Evolutionary conservation across 768 basidiomycete genomes (phyloP).

Genomic region (Nevesoporus exiguus): DNA sequence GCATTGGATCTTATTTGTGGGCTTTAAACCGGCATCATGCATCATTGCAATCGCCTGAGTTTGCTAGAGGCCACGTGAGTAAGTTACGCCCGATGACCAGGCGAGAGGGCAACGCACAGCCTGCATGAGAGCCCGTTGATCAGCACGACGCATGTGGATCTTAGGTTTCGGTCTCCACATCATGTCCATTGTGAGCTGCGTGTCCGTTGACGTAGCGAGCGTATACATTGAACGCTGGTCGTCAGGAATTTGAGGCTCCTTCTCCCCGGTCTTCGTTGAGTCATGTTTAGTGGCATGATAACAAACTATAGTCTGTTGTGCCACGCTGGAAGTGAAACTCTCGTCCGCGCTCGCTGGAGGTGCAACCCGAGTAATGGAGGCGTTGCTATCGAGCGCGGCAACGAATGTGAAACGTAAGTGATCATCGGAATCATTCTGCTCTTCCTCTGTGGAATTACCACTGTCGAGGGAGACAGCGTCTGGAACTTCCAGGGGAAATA

Average conservation of each 20-base stretch:
- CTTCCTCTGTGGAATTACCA: slow-evolving; percentile 11
- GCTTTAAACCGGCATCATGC: slow-evolving; percentile 24
- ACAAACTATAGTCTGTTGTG: slow-evolving; percentile 20
- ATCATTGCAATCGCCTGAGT: slow-evolving; percentile 27
- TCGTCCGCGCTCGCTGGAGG: slow-evolving; percentile 3
- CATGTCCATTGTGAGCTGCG: slow-evolving; percentile 25
- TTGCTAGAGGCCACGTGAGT: slow-evolving; percentile 18
- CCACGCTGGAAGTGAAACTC: slow-evolving; percentile 14
- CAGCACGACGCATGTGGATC: slow-evolving; percentile 35
- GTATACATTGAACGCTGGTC: slow-evolving; percentile 29
- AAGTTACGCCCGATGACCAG: not conserved
- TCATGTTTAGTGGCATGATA: slow-evolving; percentile 14
- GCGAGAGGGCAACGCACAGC: slow-evolving; percentile 35
- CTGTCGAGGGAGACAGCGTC: slow-evolving; percentile 3
- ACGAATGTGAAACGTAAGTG: slow-evolving; percentile 12
- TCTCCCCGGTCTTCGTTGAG: slow-evolving; percentile 10
- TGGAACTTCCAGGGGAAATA: slow-evolving; percentile 17
- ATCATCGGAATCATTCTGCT: slow-evolving; percentile 9
- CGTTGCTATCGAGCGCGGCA: not conserved
- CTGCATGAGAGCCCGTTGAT: slow-evolving; percentile 34
- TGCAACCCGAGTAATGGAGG: not conserved
- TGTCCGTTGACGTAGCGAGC: slow-evolving; percentile 9
- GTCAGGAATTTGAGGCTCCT: slow-evolving; percentile 18
- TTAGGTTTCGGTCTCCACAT: slow-evolving; percentile 33
- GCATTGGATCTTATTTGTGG: slow-evolving; percentile 38